A percentile compares a stretch with the other conserved stretches of the same genome.
phyloP scores from a whole-genome alignment of 495 filamentous ascomycete species.

The Penicillium antarcticum region DNA sequence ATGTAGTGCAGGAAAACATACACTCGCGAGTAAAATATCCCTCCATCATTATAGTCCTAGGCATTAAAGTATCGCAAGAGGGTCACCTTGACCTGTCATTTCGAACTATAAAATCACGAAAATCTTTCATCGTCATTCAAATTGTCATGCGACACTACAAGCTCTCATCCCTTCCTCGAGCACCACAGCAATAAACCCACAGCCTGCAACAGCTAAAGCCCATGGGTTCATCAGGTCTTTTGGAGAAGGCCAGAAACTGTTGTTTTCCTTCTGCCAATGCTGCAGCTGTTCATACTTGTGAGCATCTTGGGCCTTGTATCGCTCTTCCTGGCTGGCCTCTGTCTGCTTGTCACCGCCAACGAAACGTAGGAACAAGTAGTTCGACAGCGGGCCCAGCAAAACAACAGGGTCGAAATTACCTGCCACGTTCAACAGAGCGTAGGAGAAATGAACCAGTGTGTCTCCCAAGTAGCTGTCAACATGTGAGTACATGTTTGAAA shows the following conservation, averaged over 20 bases:
- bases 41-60: too few relatives aligned
- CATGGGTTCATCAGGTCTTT: slow-evolving; percentile 49
- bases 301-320: slow-evolving; percentile 43
- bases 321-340: slow-evolving; percentile 46
- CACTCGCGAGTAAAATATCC: too few relatives aligned
- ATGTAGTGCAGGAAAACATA: too few relatives aligned
- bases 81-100: too few relatives aligned
- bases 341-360: slow-evolving; percentile 53
- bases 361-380: slow-evolving; percentile 56
- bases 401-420: slow-evolving; percentile 50
- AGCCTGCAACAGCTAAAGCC: slow-evolving; percentile 48
- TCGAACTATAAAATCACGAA: too few relatives aligned
- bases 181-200: slow-evolving; percentile 35
- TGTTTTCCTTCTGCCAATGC: slow-evolving; percentile 47
- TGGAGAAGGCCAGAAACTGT: slow-evolving; percentile 55
- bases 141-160: neutral
- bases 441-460: slow-evolving; percentile 46
- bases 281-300: slow-evolving; percentile 50
- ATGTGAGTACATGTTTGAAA: slow-evolving; percentile 3
- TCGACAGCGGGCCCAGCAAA: slow-evolving; percentile 52
- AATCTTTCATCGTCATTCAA: neutral
- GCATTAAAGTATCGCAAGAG: too few relatives aligned
- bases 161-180: slow-evolving; percentile 20
- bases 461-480: slow-evolving; percentile 54
- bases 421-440: slow-evolving; percentile 40